Evolutionary conservation across 2,329 filamentous ascomycete genomes (phyloP).

Genomic region (Nigrograna mackinnonii): DNA sequence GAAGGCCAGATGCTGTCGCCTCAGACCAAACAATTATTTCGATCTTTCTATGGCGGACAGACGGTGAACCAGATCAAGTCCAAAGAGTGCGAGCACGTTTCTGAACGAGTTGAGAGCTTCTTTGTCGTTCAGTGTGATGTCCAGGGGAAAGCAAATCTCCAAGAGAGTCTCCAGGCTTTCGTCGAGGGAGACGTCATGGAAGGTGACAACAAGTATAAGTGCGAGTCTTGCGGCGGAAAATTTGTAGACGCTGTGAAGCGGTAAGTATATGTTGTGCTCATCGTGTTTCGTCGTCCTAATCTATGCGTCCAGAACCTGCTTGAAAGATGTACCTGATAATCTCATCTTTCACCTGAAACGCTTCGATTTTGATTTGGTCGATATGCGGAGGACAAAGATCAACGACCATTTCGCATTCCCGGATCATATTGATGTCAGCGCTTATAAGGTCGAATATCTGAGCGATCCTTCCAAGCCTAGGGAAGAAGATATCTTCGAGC

Average conservation of each 20-base stretch:
- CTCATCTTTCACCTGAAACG: constrained; percentile 93
- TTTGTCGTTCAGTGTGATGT: constrained; percentile 96
- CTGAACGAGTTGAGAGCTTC: constrained; percentile 86
- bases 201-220: constrained; percentile 98
- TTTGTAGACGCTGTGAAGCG: constrained; percentile 88
- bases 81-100: constrained; percentile 92
- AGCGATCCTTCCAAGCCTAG: constrained; percentile 61
- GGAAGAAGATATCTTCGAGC: constrained; percentile 79
- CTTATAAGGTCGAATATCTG: constrained; percentile 86
- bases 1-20: constrained; percentile 75
- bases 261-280: constrained; percentile 47
- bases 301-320: constrained; percentile 66
- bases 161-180: constrained; percentile 91
- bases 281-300: constrained; percentile 3
- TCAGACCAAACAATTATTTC: constrained; percentile 72
- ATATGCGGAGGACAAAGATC: constrained; percentile 84
- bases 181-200: constrained; percentile 96
- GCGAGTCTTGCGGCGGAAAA: constrained; percentile 82
- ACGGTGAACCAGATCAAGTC: constrained; percentile 95
- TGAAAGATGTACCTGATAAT: constrained; percentile 92
- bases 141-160: constrained; percentile 81
- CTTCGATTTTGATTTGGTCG: constrained; percentile 79
- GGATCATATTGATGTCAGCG: constrained; percentile 78
- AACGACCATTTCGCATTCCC: constrained; percentile 96
- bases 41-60: constrained; percentile 87